Percentiles rank a stretch among this genome's conserved stretches.
Evolutionary conservation across 2,329 filamentous ascomycete genomes (phyloP).

Genomic region (Trichophyton benhamiae): DNA sequence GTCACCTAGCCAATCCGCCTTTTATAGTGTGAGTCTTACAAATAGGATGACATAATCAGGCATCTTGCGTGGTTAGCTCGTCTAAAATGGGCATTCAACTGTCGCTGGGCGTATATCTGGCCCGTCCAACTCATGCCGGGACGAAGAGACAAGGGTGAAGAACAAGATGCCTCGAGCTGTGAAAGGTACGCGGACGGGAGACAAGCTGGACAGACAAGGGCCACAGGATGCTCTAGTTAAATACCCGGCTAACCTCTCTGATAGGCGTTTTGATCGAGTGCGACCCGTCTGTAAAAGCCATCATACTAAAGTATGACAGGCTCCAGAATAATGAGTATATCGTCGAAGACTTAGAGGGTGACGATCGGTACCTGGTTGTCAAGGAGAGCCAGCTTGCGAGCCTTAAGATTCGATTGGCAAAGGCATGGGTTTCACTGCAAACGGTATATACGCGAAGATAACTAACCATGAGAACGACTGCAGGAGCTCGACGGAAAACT

Average conservation of each 20-base stretch:
- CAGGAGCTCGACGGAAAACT: conserved; percentile 38
- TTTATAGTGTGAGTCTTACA: no score
- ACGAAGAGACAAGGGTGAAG: not conserved
- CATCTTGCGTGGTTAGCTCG: no score
- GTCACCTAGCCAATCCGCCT: no score
- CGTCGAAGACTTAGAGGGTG: conserved; percentile 35
- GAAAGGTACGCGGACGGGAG: conserved; percentile 5
- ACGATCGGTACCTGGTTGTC: conserved; percentile 34
- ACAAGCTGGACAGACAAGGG: no score
- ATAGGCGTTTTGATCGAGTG: conserved; percentile 37
- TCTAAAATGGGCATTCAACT: no score
- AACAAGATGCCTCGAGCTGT: conserved; percentile 11
- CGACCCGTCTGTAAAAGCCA: conserved; percentile 38
- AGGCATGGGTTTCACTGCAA: conserved; percentile 20
- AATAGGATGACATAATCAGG: not conserved
- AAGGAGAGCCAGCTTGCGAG: conserved; percentile 36
- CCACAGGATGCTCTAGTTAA: not conserved
- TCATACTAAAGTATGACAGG: conserved; percentile 38
- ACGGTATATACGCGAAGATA: not conserved
- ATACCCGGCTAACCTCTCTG: not conserved
- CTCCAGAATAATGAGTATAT: conserved; percentile 35
- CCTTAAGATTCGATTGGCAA: conserved; percentile 31
- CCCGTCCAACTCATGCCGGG: not conserved
- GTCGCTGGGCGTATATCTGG: not conserved
- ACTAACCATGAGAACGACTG: not conserved